Evolutionary conservation across 192 early-diverging fungal species (phyloP), one percentile per base, ranked within the genome.

Genomic region (Coemansia sp.): DNA sequence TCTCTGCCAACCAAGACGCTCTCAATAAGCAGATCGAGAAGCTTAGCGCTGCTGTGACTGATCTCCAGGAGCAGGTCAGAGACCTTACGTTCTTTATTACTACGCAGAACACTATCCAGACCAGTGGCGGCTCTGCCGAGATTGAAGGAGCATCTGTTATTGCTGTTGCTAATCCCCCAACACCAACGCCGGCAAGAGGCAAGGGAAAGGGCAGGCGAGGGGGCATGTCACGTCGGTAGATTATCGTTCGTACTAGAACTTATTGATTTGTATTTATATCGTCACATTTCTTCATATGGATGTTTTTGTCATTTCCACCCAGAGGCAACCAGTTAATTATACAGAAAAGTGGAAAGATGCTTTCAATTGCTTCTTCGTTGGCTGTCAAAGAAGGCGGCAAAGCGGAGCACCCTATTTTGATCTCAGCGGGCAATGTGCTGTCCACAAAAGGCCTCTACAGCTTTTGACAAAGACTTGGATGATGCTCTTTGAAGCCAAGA

Each of bases 21-120:
- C 76, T 91, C 25, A 83, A 89, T 61, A 45, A 21, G 28, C 69
- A 84, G 36, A 65, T 94, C 3, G 73, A 79, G 20, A 75, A 73
- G 13, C 88, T 91, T 55, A 86, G 88, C 26, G 64, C 72, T 0
- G 81, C 81, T 43, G 83, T 93, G 18, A 69, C 65, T 18, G 93
- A 95, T 23, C 65, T 95, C 63, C 83, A 85, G 64, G 95, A 95
- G 42, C 93, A 97, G 83, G 86, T 97, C 6, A 75, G 88, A n/a
- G 95, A 99, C 68, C 73, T 99, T 69, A 92, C 94, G 88, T 89
- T 92, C 60, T 95, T 89, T 68, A 71, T 99, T 33, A 87, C 93
- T 20, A 89, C 91, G 14, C 87, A 90, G 61, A 75, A 91, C 59
- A 28, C 56, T 2, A 56, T 78, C 20, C 5, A 23, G 5, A 48